Evolutionary conservation across 2,329 filamentous ascomycete species (phyloP).

Genomic region (Cladosporium sphaerospermum): DNA sequence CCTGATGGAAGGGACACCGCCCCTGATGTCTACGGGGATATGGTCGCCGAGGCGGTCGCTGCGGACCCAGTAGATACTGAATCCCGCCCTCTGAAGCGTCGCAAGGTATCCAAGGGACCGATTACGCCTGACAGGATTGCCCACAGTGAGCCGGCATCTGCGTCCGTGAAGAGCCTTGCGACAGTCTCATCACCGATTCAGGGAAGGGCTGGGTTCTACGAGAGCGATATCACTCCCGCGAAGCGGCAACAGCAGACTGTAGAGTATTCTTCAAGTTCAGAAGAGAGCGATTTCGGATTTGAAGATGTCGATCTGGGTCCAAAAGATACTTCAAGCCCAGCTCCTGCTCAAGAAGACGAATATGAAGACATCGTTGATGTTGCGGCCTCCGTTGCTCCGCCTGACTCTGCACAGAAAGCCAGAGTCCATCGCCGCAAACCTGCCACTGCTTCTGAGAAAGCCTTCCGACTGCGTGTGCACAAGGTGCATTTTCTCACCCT

Average conservation of each 20-base stretch:
- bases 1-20: constrained; percentile 10
- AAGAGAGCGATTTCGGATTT: constrained; percentile 55
- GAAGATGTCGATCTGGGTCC: constrained; percentile 52
- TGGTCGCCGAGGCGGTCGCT: constrained; percentile 22
- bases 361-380: constrained; percentile 32
- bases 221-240: not conserved
- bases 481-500: constrained; percentile 81
- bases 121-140: not conserved
- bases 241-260: constrained; percentile 21
- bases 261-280: constrained; percentile 37
- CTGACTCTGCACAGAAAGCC: constrained; percentile 12
- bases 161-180: not conserved
- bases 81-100: constrained; percentile 25
- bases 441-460: constrained; percentile 52
- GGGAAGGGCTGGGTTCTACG: not conserved
- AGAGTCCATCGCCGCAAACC: constrained; percentile 39
- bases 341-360: constrained; percentile 15
- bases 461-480: constrained; percentile 67
- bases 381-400: constrained; percentile 35
- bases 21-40: constrained; percentile 23
- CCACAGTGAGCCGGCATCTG: not conserved
- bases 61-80: constrained; percentile 13
- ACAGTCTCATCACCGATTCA: not conserved
- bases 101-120: constrained; percentile 14
- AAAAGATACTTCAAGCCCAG: constrained; percentile 14